These are phyloP conservation scores for Lepraria neglecta DNA, from an alignment of 495 filamentous ascomycete genomes.

Conservation along the genomic window DNA sequence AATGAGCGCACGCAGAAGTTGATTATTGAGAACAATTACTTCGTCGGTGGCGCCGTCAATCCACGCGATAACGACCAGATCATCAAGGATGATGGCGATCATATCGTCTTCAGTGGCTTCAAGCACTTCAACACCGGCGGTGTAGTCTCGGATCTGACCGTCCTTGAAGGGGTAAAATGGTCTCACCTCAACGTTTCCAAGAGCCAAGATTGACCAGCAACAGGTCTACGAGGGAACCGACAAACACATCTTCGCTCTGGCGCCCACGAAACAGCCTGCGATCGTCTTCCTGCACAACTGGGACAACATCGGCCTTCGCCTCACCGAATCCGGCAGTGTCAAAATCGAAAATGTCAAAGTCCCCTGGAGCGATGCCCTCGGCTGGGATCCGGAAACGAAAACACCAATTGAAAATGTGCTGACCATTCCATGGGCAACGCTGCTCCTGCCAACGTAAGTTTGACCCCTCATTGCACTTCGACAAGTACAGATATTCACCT, in stretches of 20 bases:
- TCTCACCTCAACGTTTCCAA: too few species aligned
- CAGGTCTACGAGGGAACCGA: conserved; percentile 44
- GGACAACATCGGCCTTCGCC: conserved; percentile 54
- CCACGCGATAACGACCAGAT: conserved; percentile 53
- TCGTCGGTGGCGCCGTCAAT: conserved; percentile 57
- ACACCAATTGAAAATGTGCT: conserved; percentile 42
- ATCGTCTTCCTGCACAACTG: conserved; percentile 55
- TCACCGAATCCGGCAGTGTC: conserved; percentile 55
- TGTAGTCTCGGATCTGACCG: conserved; percentile 55
- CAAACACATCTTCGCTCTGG: conserved; percentile 53
- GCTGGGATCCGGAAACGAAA: conserved; percentile 46
- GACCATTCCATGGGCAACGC: conserved; percentile 42
- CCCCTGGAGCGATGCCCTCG: conserved; percentile 52
- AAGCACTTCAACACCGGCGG: conserved; percentile 61
- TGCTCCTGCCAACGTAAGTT: conserved; percentile 52
- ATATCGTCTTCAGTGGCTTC: conserved; percentile 50
- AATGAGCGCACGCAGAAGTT: conserved; percentile 44
- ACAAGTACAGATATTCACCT: not conserved
- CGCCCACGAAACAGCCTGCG: conserved; percentile 46
- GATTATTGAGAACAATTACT: conserved; percentile 55
- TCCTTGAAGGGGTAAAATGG: conserved; percentile 46
- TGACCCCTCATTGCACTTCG: not conserved
- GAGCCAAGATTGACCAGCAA: not conserved
- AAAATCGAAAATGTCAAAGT: conserved; percentile 49
- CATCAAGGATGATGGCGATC: conserved; percentile 45